Evolutionary conservation across 2,329 filamentous ascomycete species (phyloP), one percentile per base, ranked within the genome.

Genomic region (Juglanconis sp.): DNA sequence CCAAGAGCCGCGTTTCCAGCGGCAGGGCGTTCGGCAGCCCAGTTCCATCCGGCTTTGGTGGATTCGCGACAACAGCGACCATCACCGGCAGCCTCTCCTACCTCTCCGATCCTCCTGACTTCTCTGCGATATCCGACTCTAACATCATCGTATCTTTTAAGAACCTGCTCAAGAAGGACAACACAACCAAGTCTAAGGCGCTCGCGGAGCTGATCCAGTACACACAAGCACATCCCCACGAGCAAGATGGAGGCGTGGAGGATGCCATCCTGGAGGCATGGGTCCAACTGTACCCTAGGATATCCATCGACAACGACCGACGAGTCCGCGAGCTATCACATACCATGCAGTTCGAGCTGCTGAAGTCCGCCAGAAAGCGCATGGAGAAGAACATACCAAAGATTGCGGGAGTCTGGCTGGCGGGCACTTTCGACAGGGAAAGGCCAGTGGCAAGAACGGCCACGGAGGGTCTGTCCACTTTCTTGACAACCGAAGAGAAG

Each of bases 101-200:
- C 76, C 85, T 98, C 56, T 82, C 90, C 56, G 92, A 96, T 69
- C 91, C 92, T 9, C 90, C 91, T 52, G 89, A 96, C 69, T 85
- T 96, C 66, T 86, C 87, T 38, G 78, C 78, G 48, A 86, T 99
- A 62, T 89, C 87, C 49, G 88, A 96, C 67, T 83, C 92, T 7
- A 90, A 95, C 69, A 81, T 94, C 42, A 86, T 94, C 42, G 92
- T 98, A 13, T 86, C 88, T n/a, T 91, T 97, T 77, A 96, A 97
- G 75, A 96, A 96, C 67, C 76, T 97, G 3, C 82, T 88, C 54
- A 99, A 98, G 77, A 96, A 95, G 75, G 94, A 97, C 76, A 89
- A 88, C 69, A 96, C 87, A 10, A 99, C 95, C 42, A 96, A 96
- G 72, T 83, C 89, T 7, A 96, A 94, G 73, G 94, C 91, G 0